Evolutionary conservation across 1,284 basidiomycete genomes (phyloP).

Genomic region (Gomphus bonarii): DNA sequence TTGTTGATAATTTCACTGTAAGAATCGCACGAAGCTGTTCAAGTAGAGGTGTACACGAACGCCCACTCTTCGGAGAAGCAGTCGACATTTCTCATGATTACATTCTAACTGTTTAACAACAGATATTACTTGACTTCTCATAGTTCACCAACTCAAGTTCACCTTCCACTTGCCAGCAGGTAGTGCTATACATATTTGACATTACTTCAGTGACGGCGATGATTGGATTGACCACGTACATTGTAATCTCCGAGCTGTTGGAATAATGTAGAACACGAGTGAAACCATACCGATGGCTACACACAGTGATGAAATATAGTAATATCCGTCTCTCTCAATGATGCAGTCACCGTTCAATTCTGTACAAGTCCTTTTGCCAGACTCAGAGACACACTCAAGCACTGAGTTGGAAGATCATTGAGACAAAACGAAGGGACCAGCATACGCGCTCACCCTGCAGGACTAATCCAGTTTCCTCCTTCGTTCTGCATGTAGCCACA

Average conservation of each 20-base stretch:
- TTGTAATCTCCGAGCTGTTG: slow-evolving; percentile 79
- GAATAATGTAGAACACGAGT: slow-evolving; percentile 72
- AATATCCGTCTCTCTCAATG: slow-evolving; percentile 88
- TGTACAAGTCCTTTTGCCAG: slow-evolving; percentile 73
- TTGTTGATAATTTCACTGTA: neutral
- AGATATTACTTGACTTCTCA: neutral
- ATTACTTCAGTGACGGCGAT: neutral
- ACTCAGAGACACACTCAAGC: slow-evolving; percentile 82
- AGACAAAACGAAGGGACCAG: neutral
- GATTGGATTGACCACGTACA: slow-evolving; percentile 36
- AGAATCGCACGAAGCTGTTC: neutral
- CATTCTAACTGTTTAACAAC: neutral
- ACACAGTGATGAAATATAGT: slow-evolving; percentile 75
- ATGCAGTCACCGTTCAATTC: slow-evolving; percentile 73
- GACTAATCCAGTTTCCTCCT: slow-evolving; percentile 41
- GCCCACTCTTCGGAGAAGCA: slow-evolving; percentile 1
- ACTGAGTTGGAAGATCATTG: slow-evolving; percentile 28
- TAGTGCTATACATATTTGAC: neutral
- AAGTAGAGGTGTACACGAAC: neutral
- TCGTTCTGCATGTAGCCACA: slow-evolving; percentile 69
- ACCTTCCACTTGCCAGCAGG: slow-evolving; percentile 8
- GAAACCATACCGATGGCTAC: slow-evolving; percentile 65
- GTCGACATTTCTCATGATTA: neutral
- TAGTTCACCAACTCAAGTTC: neutral
- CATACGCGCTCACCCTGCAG: slow-evolving; percentile 40